A percentile compares a stretch with the other conserved stretches of the same genome.
These are phyloP conservation scores for Puya raimondii DNA, from an alignment of 176 grass and related monocot genomes.

Conservation along the genomic window DNA sequence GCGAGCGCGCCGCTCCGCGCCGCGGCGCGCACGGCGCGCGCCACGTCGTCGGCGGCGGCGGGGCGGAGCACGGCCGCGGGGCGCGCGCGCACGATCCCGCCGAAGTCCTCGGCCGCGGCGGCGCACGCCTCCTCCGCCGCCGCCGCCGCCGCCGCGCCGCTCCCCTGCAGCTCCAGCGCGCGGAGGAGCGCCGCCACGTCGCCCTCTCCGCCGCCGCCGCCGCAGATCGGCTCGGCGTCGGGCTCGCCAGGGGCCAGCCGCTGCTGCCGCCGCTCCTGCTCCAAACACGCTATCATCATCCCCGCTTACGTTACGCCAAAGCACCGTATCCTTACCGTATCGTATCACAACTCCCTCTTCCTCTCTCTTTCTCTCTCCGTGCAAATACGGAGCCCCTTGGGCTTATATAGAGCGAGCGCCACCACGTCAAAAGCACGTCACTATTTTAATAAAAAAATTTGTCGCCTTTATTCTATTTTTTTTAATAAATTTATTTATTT, in stretches of 20 bases:
- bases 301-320: neutral
- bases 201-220: neutral
- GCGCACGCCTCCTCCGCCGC: slow-evolving; percentile 16
- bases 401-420: slow-evolving; percentile 30
- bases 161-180: neutral
- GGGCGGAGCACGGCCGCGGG: slow-evolving; percentile 54
- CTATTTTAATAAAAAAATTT: neutral
- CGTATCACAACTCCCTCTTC: neutral
- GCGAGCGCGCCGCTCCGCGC: slow-evolving; percentile 17
- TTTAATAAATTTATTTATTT: neutral
- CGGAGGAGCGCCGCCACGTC: slow-evolving; percentile 2
- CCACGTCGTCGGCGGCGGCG: slow-evolving; percentile 47
- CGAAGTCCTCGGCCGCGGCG: slow-evolving; percentile 61
- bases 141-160: neutral
- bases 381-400: slow-evolving; percentile 4
- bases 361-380: slow-evolving; percentile 3
- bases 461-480: too few species aligned
- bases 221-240: slow-evolving; percentile 26
- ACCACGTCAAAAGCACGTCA: slow-evolving; percentile 20
- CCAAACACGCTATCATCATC: slow-evolving; percentile 74
- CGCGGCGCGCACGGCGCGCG: slow-evolving; percentile 36
- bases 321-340: neutral
- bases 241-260: slow-evolving; percentile 12
- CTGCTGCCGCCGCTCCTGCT: slow-evolving; percentile 26
- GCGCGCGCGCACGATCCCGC: slow-evolving; percentile 33